These are phyloP conservation scores for Corrigiola litoralis DNA, from an alignment of 179 eudicot species.

Conservation along the genomic window DNA sequence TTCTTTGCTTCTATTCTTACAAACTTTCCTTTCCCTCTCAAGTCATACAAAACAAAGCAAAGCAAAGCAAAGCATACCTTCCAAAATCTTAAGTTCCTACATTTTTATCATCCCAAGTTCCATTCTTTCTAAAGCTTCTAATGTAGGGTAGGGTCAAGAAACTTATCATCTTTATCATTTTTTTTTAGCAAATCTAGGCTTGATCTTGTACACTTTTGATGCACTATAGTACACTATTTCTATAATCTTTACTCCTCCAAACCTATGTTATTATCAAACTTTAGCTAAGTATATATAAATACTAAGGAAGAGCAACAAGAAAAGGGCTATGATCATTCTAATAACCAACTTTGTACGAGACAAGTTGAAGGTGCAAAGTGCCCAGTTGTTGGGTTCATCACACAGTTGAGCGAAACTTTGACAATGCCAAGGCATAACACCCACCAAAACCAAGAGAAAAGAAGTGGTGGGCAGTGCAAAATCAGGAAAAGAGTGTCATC, in stretches of 20 bases:
- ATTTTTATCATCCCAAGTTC: conserved; percentile 9
- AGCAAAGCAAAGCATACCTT: conserved; percentile 2
- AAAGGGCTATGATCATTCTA: conserved; percentile 23
- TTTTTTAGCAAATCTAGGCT: conserved; percentile 31
- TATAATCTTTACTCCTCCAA: too few relatives aligned
- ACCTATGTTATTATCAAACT: too few relatives aligned
- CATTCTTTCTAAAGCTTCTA: conserved; percentile 21
- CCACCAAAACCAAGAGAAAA: conserved; percentile 19
- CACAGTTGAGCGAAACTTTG: conserved; percentile 1
- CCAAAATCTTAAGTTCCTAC: background rate
- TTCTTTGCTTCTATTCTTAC: conserved; percentile 1
- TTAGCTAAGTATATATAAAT: too few relatives aligned
- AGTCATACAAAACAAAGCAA: conserved; percentile 29
- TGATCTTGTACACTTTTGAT: conserved; percentile 27
- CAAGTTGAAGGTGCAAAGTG: background rate
- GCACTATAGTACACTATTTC: conserved; percentile 16
- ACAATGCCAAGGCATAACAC: conserved; percentile 39
- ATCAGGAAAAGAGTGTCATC: conserved; percentile 43
- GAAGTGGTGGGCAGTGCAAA: conserved; percentile 26
- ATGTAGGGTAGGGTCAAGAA: conserved; percentile 27
- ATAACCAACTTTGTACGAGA: conserved; percentile 12
- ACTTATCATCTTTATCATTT: background rate
- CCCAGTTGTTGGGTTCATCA: background rate
- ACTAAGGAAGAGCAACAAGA: conserved; percentile 1
- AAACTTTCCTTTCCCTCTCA: conserved; percentile 34